phyloP scores from a whole-genome alignment of 805 yeast species.

The Ogataea minuta region DNA sequence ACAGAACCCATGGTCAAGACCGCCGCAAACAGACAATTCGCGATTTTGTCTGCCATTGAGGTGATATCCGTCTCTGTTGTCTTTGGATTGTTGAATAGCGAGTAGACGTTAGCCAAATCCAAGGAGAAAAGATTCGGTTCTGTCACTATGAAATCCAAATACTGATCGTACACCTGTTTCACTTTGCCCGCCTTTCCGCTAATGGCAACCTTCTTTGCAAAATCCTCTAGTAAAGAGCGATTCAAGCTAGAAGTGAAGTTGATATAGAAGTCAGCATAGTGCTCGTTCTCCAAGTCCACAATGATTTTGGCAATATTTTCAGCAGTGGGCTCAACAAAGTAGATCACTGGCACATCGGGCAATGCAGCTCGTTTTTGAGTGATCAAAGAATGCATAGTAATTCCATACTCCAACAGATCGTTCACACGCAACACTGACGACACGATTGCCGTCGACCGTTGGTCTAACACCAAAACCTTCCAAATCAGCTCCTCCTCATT shows the following conservation, averaged over 20 bases:
- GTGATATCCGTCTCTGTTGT: constrained; percentile 77
- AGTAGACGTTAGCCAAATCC: constrained; percentile 64
- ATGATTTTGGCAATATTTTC: constrained; percentile 71
- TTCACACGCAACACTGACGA: constrained; percentile 92
- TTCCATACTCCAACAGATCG: constrained; percentile 85
- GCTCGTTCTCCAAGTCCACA: constrained; percentile 68
- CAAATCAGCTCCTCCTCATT: constrained; percentile 72
- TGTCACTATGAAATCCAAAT: constrained; percentile 85
- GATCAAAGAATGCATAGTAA: constrained; percentile 83
- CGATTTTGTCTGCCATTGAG: constrained; percentile 61
- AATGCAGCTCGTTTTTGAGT: constrained; percentile 72
- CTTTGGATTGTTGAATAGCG: constrained; percentile 64
- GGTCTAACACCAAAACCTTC: constrained; percentile 88
- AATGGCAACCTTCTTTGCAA: constrained; percentile 78
- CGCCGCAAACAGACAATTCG: constrained; percentile 77
- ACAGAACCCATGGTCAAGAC: constrained; percentile 74
- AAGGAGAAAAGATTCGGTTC: constrained; percentile 88
- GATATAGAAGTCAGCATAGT: constrained; percentile 75
- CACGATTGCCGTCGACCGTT: constrained; percentile 75
- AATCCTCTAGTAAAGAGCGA: constrained; percentile 79
- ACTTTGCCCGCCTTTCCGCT: constrained; percentile 70
- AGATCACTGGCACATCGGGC: constrained; percentile 93
- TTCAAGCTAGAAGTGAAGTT: constrained; percentile 82
- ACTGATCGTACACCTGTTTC: constrained; percentile 91
- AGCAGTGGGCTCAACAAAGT: constrained; percentile 83